Evolutionary conservation across 805 yeast species (phyloP), one percentile per base, ranked within the genome.

Genomic region (Brettanomyces bruxellensis): DNA sequence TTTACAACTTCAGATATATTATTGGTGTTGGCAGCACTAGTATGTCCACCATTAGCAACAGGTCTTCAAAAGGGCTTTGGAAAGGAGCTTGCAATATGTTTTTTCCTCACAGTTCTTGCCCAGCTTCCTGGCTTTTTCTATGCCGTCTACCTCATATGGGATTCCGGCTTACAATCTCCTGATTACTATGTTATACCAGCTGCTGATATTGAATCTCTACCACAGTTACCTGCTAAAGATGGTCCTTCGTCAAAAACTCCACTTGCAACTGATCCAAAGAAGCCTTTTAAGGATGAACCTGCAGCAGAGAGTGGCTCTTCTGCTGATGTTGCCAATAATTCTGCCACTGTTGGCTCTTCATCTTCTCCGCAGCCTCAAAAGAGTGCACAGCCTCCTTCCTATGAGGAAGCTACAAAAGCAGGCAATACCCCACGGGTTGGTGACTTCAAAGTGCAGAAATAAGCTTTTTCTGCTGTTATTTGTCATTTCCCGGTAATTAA

Each of bases 11-110:
- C 72, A 3, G 90, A 84, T 58, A 58, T 79, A n/a, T 59, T 78
- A 12, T 73, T 85, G 13, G 78, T 80, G 47, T 52, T 79, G 1
- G 58, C 80, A 6, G 81, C 87, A 3, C 71, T 83, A 43, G 68
- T 84, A 44, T 71, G 81, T 57, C 93, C 95, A 2, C 93, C 93
- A 0, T 67, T 84, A 11, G 86, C 90, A 0, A 89, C 85, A 9
- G 64, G 79, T 61, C 69, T 82, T 35, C 71, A 88, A 57, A 66
- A 79, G 42, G 93, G 93, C 1, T 45, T 78, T 53, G 69, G 83
- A 3, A 57, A 66, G 34, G 86, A 83, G 52, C 66, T 77, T 13
- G 48, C 69, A 32, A 59, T 75, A 24, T 65, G 70, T 45, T 58
- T 74, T 25, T 41, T 71, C 25, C 65, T 76, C 41, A 71, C 73